Conservation (phyloP, 305 asterid genomes). For the Andrographis paniculata region DNA sequence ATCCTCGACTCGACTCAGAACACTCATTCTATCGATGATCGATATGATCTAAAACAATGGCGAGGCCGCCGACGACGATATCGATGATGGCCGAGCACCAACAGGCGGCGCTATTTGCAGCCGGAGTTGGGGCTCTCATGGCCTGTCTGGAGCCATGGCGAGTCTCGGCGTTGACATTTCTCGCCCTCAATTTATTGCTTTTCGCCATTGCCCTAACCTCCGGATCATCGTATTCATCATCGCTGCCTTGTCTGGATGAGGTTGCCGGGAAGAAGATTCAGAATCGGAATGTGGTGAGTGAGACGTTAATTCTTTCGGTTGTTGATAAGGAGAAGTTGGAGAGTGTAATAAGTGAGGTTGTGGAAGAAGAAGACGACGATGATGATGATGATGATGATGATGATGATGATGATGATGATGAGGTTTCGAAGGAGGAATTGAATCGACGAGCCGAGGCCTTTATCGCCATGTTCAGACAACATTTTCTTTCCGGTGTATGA, state of each 20-base stretch:
- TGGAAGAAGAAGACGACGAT: conserved; percentile 9
- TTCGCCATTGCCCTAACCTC: conserved; percentile 80
- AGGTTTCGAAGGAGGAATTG: conserved; percentile 69
- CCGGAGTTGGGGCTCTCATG: conserved; percentile 70
- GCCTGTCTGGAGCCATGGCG: conserved; percentile 64
- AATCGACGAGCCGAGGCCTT: conserved; percentile 82
- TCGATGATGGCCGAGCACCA: conserved; percentile 33
- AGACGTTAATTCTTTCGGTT: too few species aligned
- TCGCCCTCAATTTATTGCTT: conserved; percentile 67
- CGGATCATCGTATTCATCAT: conserved; percentile 19
- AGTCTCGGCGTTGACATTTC: conserved; percentile 54
- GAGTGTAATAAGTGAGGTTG: neutral
- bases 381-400: conserved; percentile 21
- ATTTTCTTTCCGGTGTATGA: conserved; percentile 73
- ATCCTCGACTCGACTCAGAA: too few species aligned
- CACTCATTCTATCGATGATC: too few species aligned
- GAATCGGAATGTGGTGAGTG: too few species aligned
- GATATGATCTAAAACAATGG: neutral
- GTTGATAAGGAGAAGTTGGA: too few species aligned
- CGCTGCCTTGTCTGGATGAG: too few species aligned
- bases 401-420: conserved; percentile 23
- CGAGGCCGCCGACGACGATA: conserved; percentile 7
- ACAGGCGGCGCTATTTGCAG: conserved; percentile 78
- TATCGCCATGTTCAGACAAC: conserved; percentile 84
- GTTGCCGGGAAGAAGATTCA: too few species aligned